Percentiles rank a stretch among this genome's conserved stretches.
Evolutionary conservation across 1,284 basidiomycete species (phyloP).

Genomic region (Hemileia vastatrix): DNA sequence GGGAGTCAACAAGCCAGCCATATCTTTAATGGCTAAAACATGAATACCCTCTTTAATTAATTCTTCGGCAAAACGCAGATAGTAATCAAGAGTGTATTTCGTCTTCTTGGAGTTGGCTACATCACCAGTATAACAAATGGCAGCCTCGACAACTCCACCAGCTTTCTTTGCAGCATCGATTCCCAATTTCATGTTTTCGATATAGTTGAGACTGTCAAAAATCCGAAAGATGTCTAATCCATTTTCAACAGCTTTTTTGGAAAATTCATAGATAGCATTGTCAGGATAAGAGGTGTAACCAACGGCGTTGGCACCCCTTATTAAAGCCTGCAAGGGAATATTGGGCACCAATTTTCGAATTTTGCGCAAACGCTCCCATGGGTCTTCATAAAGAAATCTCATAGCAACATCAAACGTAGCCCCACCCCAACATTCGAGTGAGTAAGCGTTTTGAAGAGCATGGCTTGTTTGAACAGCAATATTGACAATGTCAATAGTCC

Average conservation of each 20-base stretch:
- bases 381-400: constrained; percentile 99
- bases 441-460: constrained; percentile 90
- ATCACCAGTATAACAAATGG: constrained; percentile 98
- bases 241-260: constrained; percentile 80
- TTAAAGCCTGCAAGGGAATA: constrained; percentile 95
- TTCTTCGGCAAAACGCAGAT: constrained; percentile 88
- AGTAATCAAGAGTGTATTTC: constrained; percentile 98
- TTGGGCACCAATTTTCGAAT: constrained; percentile 95
- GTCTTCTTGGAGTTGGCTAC: constrained; percentile 88
- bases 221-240: constrained; percentile 99
- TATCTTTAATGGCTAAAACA: constrained; percentile 97
- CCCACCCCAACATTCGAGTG: constrained; percentile 98
- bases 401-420: constrained; percentile 99
- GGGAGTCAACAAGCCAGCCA: constrained; percentile 97
- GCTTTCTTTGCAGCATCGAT: constrained; percentile 99
- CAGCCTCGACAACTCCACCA: constrained; percentile 93
- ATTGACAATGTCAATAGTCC: constrained; percentile 96
- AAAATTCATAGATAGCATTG: constrained; percentile 91
- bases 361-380: constrained; percentile 93
- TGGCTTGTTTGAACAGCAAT: constrained; percentile 96
- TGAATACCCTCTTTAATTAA: constrained; percentile 94
- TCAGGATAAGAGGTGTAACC: constrained; percentile 99
- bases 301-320: constrained; percentile 97
- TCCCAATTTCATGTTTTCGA: constrained; percentile 90
- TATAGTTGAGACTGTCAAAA: constrained; percentile 97